Evolutionary conservation across 768 basidiomycete species (phyloP).

Genomic region (Russula abietina): DNA sequence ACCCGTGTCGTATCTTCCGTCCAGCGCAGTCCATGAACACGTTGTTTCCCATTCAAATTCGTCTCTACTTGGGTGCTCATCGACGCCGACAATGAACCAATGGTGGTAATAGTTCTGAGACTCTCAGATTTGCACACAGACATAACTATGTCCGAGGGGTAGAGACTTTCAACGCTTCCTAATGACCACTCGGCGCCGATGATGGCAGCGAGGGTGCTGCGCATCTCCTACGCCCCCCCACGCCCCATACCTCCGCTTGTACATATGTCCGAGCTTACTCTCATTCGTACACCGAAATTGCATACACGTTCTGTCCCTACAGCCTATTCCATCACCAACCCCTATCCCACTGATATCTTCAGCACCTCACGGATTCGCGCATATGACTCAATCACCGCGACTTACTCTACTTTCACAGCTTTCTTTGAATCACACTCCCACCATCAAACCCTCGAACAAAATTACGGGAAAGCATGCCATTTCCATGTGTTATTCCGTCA

Average conservation of each 20-base stretch:
- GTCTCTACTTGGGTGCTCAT: not conserved
- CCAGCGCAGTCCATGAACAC: not conserved
- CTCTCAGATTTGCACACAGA: not conserved
- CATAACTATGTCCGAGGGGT: not conserved
- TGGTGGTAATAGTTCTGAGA: not conserved
- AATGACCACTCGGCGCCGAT: not conserved
- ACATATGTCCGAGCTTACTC: not conserved
- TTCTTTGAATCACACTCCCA: not conserved
- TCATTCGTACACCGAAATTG: not conserved
- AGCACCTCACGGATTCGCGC: not conserved
- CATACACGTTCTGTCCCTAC: not conserved
- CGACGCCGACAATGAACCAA: too few relatives aligned
- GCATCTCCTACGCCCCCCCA: not conserved
- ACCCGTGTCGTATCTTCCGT: too few relatives aligned
- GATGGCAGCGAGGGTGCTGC: not conserved
- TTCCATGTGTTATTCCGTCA: not conserved
- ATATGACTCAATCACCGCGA: not conserved
- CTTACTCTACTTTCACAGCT: not conserved
- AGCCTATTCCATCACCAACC: not conserved
- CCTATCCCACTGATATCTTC: not conserved
- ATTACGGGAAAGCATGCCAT: not conserved
- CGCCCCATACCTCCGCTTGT: not conserved
- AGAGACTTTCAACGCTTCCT: not conserved
- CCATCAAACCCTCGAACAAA: not conserved
- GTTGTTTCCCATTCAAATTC: not conserved